These are phyloP conservation scores for Trifolium subterraneum DNA, from an alignment of 306 rosid species.

Conservation along the genomic window DNA sequence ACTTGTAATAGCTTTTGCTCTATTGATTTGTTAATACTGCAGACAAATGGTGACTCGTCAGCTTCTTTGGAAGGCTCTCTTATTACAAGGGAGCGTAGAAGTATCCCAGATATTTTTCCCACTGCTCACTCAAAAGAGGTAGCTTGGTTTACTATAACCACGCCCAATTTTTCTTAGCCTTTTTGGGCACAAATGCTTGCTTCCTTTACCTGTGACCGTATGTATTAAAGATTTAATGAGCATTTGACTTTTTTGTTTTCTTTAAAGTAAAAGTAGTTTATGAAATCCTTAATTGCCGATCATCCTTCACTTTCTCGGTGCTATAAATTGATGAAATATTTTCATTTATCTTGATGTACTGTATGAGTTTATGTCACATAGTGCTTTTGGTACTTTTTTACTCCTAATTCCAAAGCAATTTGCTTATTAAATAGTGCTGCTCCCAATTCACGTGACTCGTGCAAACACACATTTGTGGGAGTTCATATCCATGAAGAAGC, in stretches of 20 bases:
- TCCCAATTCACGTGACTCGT: background rate
- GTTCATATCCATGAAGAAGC: background rate
- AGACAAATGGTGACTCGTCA: constrained; percentile 37
- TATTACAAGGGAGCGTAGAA: constrained; percentile 34
- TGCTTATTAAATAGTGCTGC: background rate
- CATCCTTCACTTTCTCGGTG: background rate
- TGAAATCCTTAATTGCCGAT: background rate
- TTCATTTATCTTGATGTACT: background rate
- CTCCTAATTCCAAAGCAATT: no score
- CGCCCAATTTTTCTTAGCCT: background rate
- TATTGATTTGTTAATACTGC: constrained; percentile 26
- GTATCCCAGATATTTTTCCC: constrained; percentile 37
- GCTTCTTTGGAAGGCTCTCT: constrained; percentile 43
- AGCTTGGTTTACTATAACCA: constrained; percentile 15
- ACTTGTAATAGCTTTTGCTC: constrained; percentile 31
- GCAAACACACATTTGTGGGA: constrained; percentile 1
- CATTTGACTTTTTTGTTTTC: background rate
- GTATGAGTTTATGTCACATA: background rate
- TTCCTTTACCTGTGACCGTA: background rate
- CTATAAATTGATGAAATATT: background rate
- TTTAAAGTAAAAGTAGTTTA: background rate
- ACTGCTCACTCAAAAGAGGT: constrained; percentile 41
- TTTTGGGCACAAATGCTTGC: background rate
- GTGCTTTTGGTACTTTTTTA: background rate
- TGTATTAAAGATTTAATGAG: background rate